These are phyloP conservation scores for Fusarium chaquense DNA, from an alignment of 2,329 filamentous ascomycete species.

Conservation along the genomic window DNA sequence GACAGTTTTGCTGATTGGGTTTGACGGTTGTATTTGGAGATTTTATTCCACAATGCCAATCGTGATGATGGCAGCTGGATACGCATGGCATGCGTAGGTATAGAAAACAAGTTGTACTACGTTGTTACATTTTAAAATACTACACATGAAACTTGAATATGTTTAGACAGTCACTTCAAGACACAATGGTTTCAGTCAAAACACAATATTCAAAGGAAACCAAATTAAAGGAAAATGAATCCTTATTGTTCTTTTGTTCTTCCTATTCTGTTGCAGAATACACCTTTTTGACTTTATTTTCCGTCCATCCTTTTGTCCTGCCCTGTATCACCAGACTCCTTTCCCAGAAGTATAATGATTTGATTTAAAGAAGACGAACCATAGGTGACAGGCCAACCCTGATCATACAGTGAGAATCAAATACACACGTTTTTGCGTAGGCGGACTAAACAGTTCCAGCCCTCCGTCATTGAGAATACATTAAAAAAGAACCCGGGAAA, in stretches of 20 bases:
- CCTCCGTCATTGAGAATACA: conserved; percentile 29
- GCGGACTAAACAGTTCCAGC: conserved; percentile 9
- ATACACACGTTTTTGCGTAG: conserved; percentile 23
- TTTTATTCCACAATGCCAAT: background rate
- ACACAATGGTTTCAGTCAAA: background rate
- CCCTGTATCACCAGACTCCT: conserved; percentile 28
- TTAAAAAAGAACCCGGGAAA: conserved; percentile 28
- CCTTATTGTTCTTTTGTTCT: conserved; percentile 39
- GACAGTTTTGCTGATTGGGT: background rate
- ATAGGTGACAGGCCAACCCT: conserved; percentile 17
- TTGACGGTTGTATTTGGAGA: background rate
- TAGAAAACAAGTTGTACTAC: background rate
- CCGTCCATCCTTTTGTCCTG: conserved; percentile 16
- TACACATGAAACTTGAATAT: background rate
- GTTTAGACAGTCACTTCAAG: no score
- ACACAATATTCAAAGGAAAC: background rate
- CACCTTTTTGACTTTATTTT: conserved; percentile 40
- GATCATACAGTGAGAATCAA: conserved; percentile 36
- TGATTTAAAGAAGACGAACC: conserved; percentile 13
- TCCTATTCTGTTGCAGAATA: conserved; percentile 37
- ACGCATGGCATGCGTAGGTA: background rate
- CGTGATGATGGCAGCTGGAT: background rate
- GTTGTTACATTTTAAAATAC: background rate
- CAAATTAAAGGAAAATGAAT: conserved; percentile 25
- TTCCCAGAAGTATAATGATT: conserved; percentile 28